These are phyloP conservation scores for Perkinsus chesapeaki DNA, from an alignment of 169 alveolate species.

Conservation along the genomic window DNA sequence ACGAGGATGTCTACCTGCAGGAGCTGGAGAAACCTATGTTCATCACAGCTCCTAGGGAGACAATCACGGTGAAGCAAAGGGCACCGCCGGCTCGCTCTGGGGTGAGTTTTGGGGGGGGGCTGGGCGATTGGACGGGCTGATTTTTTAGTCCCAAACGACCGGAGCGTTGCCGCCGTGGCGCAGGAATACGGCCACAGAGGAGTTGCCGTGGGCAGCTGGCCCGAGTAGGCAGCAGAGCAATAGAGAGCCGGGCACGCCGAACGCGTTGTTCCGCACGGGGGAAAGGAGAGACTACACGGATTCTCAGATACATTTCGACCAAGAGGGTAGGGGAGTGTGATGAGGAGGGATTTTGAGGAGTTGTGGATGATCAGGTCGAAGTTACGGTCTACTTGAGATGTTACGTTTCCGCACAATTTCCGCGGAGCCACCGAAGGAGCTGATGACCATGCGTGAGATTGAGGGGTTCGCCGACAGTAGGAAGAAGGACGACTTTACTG, in stretches of 20 bases:
- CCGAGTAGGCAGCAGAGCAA: neutral
- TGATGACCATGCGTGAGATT: neutral
- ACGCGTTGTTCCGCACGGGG: neutral
- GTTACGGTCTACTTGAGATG: neutral
- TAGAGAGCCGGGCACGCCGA: neutral
- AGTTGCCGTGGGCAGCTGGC: neutral
- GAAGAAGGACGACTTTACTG: neutral
- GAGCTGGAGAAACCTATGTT: neutral
- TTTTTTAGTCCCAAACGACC: neutral
- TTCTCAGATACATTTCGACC: neutral
- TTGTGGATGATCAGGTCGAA: neutral
- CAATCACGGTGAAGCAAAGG: neutral
- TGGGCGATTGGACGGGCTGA: neutral
- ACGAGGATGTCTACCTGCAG: neutral
- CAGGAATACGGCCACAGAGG: neutral
- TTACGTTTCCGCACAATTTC: neutral
- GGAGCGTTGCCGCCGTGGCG: neutral
- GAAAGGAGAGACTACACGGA: neutral
- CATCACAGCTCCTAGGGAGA: neutral
- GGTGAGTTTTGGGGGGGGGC: neutral
- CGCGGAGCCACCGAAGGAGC: neutral
- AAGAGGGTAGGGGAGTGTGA: neutral
- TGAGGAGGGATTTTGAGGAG: neutral
- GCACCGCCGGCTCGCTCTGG: neutral
- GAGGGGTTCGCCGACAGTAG: neutral